These are phyloP conservation scores for Jatropha multifida DNA, from an alignment of 441 rosid genomes.

Conservation along the genomic window DNA sequence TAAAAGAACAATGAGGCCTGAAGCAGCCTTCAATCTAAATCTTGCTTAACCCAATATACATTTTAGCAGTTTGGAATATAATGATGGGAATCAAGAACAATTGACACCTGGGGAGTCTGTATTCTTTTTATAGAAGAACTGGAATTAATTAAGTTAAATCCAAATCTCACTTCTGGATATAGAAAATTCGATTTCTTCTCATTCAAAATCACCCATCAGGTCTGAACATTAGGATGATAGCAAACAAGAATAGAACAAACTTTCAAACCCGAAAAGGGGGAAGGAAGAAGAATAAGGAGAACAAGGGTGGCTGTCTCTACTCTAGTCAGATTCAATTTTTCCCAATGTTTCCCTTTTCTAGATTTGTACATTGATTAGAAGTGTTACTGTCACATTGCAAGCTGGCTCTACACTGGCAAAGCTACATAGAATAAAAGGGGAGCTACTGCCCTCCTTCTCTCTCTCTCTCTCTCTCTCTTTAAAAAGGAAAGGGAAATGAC, in stretches of 20 bases:
- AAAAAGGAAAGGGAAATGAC: no score
- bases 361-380: neutral
- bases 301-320: neutral
- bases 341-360: neutral
- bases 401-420: neutral
- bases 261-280: neutral
- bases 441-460: no score
- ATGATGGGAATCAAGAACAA: neutral
- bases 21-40: no score
- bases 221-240: neutral
- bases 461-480: no score
- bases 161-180: neutral
- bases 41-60: no score
- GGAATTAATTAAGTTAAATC: neutral
- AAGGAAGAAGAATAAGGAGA: conserved; percentile 1
- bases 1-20: no score
- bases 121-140: neutral
- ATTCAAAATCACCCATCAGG: neutral
- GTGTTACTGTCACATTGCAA: neutral
- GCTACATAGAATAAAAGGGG: no score
- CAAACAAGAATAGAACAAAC: neutral
- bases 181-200: neutral
- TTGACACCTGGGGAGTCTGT: neutral
- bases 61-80: no score
- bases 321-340: neutral